phyloP scores from a whole-genome alignment of 2,329 filamentous ascomycete genomes.

The Claviceps capensis region DNA sequence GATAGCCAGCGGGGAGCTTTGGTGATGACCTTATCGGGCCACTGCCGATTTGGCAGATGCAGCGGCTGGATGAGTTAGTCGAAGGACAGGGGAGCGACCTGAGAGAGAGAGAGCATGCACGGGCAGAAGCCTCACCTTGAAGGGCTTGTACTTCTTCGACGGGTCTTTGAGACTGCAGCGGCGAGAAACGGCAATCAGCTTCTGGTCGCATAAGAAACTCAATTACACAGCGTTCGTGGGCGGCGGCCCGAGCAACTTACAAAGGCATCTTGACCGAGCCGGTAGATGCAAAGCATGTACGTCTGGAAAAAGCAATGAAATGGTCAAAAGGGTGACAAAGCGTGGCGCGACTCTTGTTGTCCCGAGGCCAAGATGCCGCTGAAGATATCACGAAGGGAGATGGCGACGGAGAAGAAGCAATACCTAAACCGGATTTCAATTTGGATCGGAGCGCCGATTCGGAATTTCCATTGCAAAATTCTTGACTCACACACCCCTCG shows the following conservation, averaged over 20 bases:
- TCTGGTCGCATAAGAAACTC: not conserved
- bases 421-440: no score
- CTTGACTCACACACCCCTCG: no score
- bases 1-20: constrained; percentile 77
- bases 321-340: not conserved
- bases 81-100: not conserved
- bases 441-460: no score
- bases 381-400: no score
- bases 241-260: not conserved
- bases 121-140: not conserved
- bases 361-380: no score
- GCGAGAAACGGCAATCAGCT: not conserved
- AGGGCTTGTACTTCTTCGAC: not conserved
- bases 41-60: constrained; percentile 55
- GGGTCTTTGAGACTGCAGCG: not conserved
- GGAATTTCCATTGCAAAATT: no score
- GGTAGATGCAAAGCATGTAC: not conserved
- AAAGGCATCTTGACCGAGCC: not conserved
- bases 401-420: no score
- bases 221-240: not conserved
- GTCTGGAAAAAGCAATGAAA: not conserved
- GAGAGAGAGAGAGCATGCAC: not conserved
- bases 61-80: not conserved
- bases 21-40: constrained; percentile 69
- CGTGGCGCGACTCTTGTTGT: not conserved